Base-by-base conservation (phyloP, 805 yeast genomes). In the Hanseniaspora taiwanica region DNA sequence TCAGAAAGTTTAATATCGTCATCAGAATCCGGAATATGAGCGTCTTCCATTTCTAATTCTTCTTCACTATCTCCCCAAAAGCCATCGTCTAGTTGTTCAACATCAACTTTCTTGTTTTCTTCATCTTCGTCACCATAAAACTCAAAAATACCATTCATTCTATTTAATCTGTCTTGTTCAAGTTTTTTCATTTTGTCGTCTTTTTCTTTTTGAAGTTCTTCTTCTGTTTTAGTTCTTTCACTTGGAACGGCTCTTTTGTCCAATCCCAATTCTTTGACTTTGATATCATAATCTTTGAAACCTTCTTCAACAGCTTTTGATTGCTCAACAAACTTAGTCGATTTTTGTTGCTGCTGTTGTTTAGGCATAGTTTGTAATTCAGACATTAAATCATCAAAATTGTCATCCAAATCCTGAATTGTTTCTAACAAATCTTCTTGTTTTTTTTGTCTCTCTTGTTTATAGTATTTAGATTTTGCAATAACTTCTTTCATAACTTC, bases 401-500 rank as follows among this genome's bases (percentile, higher is more conserved):
- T 76, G 21, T 79, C 85, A 58, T 82, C 89, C 47, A 82, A 66
- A 46, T 76, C 81, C 51, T 65, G 65, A 39, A 82, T 76, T 24
- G 75, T 67, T 39, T 71, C 76, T 52, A 74, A 78, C 12, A 73
- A 61, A 52, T 71, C 65, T 42, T 71, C 75, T 48, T 79, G 78
- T 40, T 72, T 66, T 52, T 68, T 61, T 58, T 82, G 89, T 57
- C 91, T 74, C 56, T 81, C 82, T 27, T 77, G 78, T 52, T 79
- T 81, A 59, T 81, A 72, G 50, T 71, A 77, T 52, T 82, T 82
- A 14, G 91, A 79, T 59, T 82, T 82, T 27, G 91, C 85, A 43
- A 82, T 82, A 37, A 82, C 72, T 55, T 82, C 93, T 48, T 78
- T 73, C 93, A 82, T 82, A 29, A 82, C 89, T 58, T 82, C 93